phyloP scores from a whole-genome alignment of 164 flowering plant genomes.

The Malania oleifera region DNA sequence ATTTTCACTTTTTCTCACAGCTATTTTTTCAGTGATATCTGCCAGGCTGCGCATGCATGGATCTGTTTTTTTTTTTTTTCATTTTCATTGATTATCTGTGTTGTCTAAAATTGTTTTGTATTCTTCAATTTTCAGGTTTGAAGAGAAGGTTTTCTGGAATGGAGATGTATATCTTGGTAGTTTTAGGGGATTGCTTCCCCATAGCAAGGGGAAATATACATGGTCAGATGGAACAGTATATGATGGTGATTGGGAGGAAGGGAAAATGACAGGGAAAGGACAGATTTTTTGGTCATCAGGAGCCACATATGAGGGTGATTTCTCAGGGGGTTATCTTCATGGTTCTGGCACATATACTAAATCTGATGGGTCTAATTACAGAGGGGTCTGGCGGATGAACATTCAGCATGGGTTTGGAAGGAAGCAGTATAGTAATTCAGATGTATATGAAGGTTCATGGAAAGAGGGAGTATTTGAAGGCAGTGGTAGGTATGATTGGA shows the following conservation, averaged over 20 bases:
- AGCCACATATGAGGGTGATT: slow-evolving; percentile 70
- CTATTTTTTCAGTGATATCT: neutral
- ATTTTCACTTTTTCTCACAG: neutral
- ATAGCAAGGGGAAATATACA: slow-evolving; percentile 71
- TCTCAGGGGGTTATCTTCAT: slow-evolving; percentile 76
- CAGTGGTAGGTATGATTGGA: slow-evolving; percentile 73
- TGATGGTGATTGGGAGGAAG: slow-evolving; percentile 85
- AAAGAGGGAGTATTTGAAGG: slow-evolving; percentile 81
- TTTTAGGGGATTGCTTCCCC: slow-evolving; percentile 53
- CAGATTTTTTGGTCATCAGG: slow-evolving; percentile 64
- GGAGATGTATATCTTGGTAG: slow-evolving; percentile 72
- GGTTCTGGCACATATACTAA: slow-evolving; percentile 55
- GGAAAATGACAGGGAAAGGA: slow-evolving; percentile 82
- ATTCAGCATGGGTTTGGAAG: slow-evolving; percentile 72
- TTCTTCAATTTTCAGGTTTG: slow-evolving; percentile 19
- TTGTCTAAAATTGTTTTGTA: too few species aligned
- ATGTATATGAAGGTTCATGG: slow-evolving; percentile 89
- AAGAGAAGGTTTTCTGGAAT: slow-evolving; percentile 41
- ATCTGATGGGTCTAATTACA: slow-evolving; percentile 50
- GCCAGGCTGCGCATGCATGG: neutral
- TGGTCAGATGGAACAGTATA: slow-evolving; percentile 80
- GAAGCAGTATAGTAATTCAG: slow-evolving; percentile 57
- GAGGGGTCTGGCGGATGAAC: slow-evolving; percentile 81
- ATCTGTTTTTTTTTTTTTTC: neutral
- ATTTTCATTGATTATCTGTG: too few species aligned